Conservation (phyloP, 169 alveolate species). For the Condylostoma magnum region DNA sequence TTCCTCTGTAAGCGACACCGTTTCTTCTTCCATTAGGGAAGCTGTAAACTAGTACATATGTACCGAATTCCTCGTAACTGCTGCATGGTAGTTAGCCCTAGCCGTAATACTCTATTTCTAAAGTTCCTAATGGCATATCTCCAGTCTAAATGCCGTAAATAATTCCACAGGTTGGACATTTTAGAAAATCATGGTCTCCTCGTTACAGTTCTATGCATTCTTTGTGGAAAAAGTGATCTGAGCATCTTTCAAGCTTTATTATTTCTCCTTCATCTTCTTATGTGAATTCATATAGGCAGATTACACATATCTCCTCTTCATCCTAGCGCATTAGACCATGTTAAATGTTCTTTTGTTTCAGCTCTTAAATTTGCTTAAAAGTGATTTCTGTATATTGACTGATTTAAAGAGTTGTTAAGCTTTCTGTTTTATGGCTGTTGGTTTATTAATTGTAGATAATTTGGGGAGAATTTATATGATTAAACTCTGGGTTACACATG, state of each 20-base stretch:
- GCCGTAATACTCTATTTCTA: too few relatives aligned
- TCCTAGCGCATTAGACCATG: constrained; percentile 13
- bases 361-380: not conserved
- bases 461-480: too few relatives aligned
- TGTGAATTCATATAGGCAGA: constrained; percentile 67
- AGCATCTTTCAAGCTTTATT: constrained; percentile 51
- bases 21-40: constrained; percentile 45
- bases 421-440: too few relatives aligned
- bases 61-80: too few relatives aligned
- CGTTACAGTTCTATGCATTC: constrained; percentile 53
- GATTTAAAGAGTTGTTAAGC: too few relatives aligned
- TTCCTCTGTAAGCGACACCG: constrained; percentile 70
- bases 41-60: too few relatives aligned
- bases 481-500: too few relatives aligned
- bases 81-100: too few relatives aligned
- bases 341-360: not conserved
- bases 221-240: constrained; percentile 75
- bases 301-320: constrained; percentile 75
- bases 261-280: constrained; percentile 30
- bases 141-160: constrained; percentile 80
- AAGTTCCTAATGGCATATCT: constrained; percentile 69
- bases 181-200: constrained; percentile 30
- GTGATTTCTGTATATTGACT: not conserved
- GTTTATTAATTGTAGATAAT: too few relatives aligned
- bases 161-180: constrained; percentile 75